Base-by-base conservation (phyloP, 148 eudicot species). In the Nyssa sinensis region DNA sequence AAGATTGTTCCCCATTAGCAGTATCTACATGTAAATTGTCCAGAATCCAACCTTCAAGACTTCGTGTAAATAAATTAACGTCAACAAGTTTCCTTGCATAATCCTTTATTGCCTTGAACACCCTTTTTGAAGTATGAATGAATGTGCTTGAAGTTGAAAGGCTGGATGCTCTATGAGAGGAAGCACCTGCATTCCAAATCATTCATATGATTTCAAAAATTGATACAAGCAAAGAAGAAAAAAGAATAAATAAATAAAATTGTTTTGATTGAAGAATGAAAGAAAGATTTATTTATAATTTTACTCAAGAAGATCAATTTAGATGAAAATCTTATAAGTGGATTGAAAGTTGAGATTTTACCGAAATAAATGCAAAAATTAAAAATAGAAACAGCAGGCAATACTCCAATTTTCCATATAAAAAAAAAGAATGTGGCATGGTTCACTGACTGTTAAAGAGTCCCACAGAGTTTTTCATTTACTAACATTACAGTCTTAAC, bases 31-130 rank as follows among this genome's bases (percentile, higher is more conserved):
- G 73, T 24, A 82, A 81, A 69, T 85, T 87, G 78, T 87, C 87
- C 62, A 71, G 62, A 63, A 86, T 78, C 93, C 97, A 91, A 71
- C 87, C 86, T 80, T 87, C 91, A 65, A 89, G 90, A 69, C 74
- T 64, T 71, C 85, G 81, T 37, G 81, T 80, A 75, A 91, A 91
- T 32, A 85, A 73, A 67, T 84, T 84, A 4, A 86, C 75, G 75
- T 91, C 91, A 44, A 78, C 79, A 51, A 89, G 81, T 73, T 87
- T 86, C 75, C 81, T 79, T 47, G 84, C 77, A 67, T 75, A 87
- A 17, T 84, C 84, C 74, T 89, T 91, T 65, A 89, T 81, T 58
- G 80, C 77, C 75, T 82, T 91, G 58, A 78, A 79, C 25, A 75
- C 82, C 79, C 83, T 75, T 75, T 83, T 86, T 65, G 93, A 86